Base-by-base conservation (phyloP, 805 yeast genomes). In the Ogataea methylovora region DNA sequence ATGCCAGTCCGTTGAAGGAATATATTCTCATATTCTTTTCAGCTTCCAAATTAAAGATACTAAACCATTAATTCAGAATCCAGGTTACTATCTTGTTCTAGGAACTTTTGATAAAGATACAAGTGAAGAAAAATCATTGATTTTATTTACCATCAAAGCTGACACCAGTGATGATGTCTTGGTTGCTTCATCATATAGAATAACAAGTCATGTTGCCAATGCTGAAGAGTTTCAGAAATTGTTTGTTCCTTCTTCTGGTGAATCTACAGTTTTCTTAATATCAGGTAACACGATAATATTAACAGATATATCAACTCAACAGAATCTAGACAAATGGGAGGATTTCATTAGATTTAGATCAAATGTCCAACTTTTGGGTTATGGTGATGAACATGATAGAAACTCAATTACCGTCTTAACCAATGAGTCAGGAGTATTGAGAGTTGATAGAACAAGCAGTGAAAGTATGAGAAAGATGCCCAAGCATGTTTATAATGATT, bases 321-420 rank as follows among this genome's bases (percentile, higher is more conserved):
- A 73, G 4, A 34, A 38, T 5, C 58, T 58, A 34, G 61, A 62
- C 38, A 69, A 79, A 45, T 88, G 95, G 95, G 95, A 87, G 54
- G 97, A 90, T 52, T 62, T 74, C 10, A 64, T 88, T 10, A 59
- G 67, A 5, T 70, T 88, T 42, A 75, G 73, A 39, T 39, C 65
- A 1, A 64, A 67, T 13, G 66, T 78, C 5, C 52, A 63, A 0
- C 60, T 85, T 14, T 58, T 80, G 24, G 87, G 88, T 0, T 56
- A 63, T 37, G 85, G 84, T 51, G 5, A 30, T 53, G 38, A 40
- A 8, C 25, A 33, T 11, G 32, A 37, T 3, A n/a, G 18, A 7
- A 32, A 33, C 16, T 21, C 41, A 3, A 29, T 52, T 3, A 30
- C 61, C 11, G 43, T 67, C 1, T 46, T 80, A 12, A 70, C 84